phyloP scores from a whole-genome alignment of 2,329 filamentous ascomycete genomes.

The Thelonectria olida region DNA sequence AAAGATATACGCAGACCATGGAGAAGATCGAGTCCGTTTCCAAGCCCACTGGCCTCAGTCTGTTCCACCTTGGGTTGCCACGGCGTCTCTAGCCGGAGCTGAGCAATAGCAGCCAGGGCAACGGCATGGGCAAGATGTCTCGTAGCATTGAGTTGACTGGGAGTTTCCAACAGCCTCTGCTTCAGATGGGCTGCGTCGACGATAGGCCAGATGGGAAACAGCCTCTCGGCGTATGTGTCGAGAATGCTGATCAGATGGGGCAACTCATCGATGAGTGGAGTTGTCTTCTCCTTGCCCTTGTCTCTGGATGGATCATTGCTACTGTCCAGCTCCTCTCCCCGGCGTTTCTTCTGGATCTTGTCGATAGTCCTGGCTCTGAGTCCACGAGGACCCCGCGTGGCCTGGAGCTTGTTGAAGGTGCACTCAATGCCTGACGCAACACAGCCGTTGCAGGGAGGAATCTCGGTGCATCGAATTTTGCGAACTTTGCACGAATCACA shows the following conservation, averaged over 20 bases:
- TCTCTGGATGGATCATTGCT: conserved; percentile 11
- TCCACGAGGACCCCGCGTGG: conserved; percentile 55
- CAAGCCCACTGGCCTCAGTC: conserved; percentile 39
- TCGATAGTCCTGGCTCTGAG: conserved; percentile 56
- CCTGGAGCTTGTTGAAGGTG: conserved; percentile 58
- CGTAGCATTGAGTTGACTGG: conserved; percentile 43
- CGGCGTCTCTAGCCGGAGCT: conserved; percentile 53
- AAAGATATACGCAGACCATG: conserved; percentile 57
- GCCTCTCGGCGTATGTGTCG: conserved; percentile 57
- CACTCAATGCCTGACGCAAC: conserved; percentile 55
- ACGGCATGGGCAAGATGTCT: conserved; percentile 56
- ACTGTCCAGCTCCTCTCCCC: conserved; percentile 21
- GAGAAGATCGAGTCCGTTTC: conserved; percentile 45
- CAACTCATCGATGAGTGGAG: conserved; percentile 30
- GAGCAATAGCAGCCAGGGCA: conserved; percentile 58
- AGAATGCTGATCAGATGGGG: conserved; percentile 44
- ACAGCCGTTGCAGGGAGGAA: conserved; percentile 57
- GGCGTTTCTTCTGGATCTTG: conserved; percentile 46
- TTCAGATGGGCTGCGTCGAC: conserved; percentile 55
- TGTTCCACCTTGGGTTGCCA: conserved; percentile 39
- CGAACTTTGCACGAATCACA: conserved; percentile 63
- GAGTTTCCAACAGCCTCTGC: conserved; percentile 45
- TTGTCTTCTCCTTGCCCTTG: conserved; percentile 6
- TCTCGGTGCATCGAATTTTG: conserved; percentile 60
- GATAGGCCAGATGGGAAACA: conserved; percentile 63